Base-by-base conservation (phyloP, 2,329 filamentous ascomycete species). In the Cercospora sojina region DNA sequence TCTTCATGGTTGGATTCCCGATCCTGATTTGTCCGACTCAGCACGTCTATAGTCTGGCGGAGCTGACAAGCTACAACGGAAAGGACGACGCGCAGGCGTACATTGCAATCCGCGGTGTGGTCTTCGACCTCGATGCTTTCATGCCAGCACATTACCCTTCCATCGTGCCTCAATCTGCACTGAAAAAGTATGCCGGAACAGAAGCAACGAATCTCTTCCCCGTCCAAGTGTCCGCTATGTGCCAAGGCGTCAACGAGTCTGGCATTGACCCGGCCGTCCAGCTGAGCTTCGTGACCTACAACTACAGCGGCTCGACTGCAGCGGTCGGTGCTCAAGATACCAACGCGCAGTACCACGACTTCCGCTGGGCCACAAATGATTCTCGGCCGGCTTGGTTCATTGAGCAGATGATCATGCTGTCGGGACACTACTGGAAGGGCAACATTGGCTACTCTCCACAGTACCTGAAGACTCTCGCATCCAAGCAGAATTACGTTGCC, bases 131-230 rank as follows among this genome's bases (percentile, higher is more conserved):
- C 5, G 87, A 84, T 5, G 80, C 83, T 0, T 97, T 92, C 75
- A 84, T 90, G 51, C 87, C 90, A 2, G 82, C 82, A 29, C 96
- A 99, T 77, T 97, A 96, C 77, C 93, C 92, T 0, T 83, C 81
- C 16, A 88, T 86, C 68, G 84, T 86, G 51, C 86, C 87, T 0
- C 74, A 83, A 35, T 87, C 87, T 69, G 80, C 84, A 7, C 80
- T 98, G 56, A 83, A 90, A 69, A 90, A 91, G 73, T 99, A 98
- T 73, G 93, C 91, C 57, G 95, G 95, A 62, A 81, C 87, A 51
- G 96, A 99, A 75, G 89, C 93, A n/a, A 96, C 91, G 23, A 83
- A 86, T 43, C 84, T 99, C 10, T 99, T 99, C 81, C 95, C 96
- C 0, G 85, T 99, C 0, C 95, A 99, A 77, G 94, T 99, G 16